Conservation (phyloP, 345 rosid species). For the Eucalyptus cladocalyx region DNA sequence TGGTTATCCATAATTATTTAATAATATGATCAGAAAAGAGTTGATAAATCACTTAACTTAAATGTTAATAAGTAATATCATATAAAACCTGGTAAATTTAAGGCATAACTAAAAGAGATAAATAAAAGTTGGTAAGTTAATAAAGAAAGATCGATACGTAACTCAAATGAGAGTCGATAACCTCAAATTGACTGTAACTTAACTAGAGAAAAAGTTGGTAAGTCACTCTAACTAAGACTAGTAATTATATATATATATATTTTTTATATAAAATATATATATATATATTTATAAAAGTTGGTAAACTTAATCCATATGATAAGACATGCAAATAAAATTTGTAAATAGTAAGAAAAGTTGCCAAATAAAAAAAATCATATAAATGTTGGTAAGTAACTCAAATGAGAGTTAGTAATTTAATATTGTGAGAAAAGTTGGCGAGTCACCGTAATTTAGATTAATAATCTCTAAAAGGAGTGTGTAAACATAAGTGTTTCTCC, state of each 20-base stretch:
- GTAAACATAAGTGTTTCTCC: not conserved
- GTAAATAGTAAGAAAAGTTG: not conserved
- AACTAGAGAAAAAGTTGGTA: not conserved
- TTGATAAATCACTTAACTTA: not conserved
- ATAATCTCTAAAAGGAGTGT: not conserved
- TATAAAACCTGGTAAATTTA: not conserved
- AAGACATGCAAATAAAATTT: not conserved
- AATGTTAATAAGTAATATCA: not conserved
- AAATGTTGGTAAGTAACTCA: not conserved
- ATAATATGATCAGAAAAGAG: not conserved
- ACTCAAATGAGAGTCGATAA: not conserved
- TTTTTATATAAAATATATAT: not conserved
- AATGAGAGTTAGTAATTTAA: not conserved
- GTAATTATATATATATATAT: not conserved
- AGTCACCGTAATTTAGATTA: not conserved
- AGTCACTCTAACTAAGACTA: not conserved
- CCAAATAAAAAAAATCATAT: not conserved
- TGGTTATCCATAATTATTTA: not conserved
- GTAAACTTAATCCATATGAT: not conserved
- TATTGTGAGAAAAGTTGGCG: not conserved
- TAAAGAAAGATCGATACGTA: not conserved
- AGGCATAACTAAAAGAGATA: not conserved
- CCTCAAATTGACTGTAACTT: not conserved
- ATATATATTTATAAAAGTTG: not conserved
- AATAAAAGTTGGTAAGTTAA: not conserved